These are phyloP conservation scores for Penicillium aurantiogriseum DNA, from an alignment of 2,329 filamentous ascomycete species.

Conservation along the genomic window DNA sequence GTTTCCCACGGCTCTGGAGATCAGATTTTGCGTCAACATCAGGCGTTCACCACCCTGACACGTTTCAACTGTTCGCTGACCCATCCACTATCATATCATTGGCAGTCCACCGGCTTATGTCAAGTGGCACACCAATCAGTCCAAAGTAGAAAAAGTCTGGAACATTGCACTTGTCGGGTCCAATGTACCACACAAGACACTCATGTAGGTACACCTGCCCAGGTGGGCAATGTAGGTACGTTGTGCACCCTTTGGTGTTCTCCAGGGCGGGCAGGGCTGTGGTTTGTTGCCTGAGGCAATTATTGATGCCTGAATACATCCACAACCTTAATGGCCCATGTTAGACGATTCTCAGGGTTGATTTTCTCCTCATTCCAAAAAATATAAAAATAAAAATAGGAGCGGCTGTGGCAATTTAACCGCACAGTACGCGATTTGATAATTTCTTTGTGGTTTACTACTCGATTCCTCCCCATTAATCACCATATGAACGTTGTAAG, in stretches of 20 bases:
- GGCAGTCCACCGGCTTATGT: constrained; percentile 1
- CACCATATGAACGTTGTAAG: background rate
- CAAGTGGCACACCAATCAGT: constrained; percentile 13
- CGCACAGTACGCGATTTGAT: background rate
- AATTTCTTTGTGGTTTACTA: too few species aligned
- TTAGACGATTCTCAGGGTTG: background rate
- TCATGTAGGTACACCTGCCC: background rate
- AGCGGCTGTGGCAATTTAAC: background rate
- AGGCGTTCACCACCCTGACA: constrained; percentile 8
- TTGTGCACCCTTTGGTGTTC: background rate
- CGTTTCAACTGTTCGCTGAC: constrained; percentile 5
- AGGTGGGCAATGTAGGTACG: background rate
- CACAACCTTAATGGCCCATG: too few species aligned
- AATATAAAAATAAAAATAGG: background rate
- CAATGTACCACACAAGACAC: background rate
- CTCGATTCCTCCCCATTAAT: background rate
- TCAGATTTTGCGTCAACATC: constrained; percentile 4
- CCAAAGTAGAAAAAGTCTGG: constrained; percentile 8
- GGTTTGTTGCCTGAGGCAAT: background rate
- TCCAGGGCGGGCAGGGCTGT: too few species aligned
- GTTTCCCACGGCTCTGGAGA: constrained; percentile 2
- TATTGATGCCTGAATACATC: background rate
- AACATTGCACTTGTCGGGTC: constrained; percentile 11
- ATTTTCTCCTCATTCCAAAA: background rate
- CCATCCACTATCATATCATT: constrained; percentile 15